These are phyloP conservation scores for Rhodotorula sp. DNA, from an alignment of 1,284 basidiomycete genomes.

Conservation along the genomic window DNA sequence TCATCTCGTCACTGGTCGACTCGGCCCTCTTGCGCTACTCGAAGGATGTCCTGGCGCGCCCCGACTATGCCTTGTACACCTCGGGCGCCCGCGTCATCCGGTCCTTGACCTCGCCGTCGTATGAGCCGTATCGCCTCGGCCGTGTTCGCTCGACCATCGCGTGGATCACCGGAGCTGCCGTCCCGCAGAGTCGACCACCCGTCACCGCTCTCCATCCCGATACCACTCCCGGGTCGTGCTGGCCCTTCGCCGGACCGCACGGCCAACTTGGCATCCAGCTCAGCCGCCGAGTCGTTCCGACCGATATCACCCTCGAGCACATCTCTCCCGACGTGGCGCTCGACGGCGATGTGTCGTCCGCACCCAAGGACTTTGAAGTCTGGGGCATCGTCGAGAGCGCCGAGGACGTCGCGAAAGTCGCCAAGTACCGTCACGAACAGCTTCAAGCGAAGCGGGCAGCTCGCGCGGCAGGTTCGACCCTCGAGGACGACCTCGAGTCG, in stretches of 20 bases:
- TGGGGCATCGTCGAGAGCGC: conserved; percentile 80
- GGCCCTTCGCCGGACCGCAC: conserved; percentile 77
- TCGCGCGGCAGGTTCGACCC: conserved; percentile 41
- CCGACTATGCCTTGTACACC: conserved; percentile 83
- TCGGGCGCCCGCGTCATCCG: conserved; percentile 79
- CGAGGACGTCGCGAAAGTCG: conserved; percentile 65
- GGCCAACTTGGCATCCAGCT: conserved; percentile 82
- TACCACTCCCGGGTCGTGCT: conserved; percentile 78
- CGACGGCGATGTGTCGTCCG: conserved; percentile 64
- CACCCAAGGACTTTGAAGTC: conserved; percentile 81
- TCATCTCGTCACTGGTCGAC: conserved; percentile 38
- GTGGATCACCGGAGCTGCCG: conserved; percentile 31
- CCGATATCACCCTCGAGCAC: conserved; percentile 85
- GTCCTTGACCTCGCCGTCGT: conserved; percentile 72
- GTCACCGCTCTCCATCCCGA: conserved; percentile 82
- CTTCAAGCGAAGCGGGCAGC: conserved; percentile 24
- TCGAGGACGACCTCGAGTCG: conserved; percentile 47
- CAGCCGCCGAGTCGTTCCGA: conserved; percentile 65
- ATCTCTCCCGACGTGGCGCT: conserved; percentile 72
- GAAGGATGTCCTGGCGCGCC: conserved; percentile 73
- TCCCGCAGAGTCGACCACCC: conserved; percentile 70
- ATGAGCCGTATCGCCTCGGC: conserved; percentile 60
- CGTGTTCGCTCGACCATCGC: conserved; percentile 27
- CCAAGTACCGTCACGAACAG: conserved; percentile 42
- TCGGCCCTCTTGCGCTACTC: conserved; percentile 61